These are phyloP conservation scores for Ilyonectria robusta DNA, from an alignment of 2,329 filamentous ascomycete genomes.

Conservation along the genomic window DNA sequence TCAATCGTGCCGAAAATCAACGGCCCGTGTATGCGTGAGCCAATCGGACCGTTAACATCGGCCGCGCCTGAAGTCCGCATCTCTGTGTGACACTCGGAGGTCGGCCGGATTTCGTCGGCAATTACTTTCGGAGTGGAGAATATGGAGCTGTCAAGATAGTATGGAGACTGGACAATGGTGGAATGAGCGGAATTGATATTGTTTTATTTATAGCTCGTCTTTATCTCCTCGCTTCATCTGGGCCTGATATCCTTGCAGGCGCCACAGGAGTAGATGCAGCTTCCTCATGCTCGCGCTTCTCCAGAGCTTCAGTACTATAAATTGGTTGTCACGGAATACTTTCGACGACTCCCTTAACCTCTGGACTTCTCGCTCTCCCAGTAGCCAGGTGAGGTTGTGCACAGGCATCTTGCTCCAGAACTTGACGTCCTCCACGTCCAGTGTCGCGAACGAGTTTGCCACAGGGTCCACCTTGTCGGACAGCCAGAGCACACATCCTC, in stretches of 20 bases:
- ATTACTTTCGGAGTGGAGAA: background rate
- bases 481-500: slow-evolving; percentile 63
- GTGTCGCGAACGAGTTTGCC: slow-evolving; percentile 60
- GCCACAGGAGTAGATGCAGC: slow-evolving; percentile 69
- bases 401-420: slow-evolving; percentile 61
- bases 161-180: background rate
- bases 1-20: slow-evolving; percentile 1
- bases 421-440: slow-evolving; percentile 55
- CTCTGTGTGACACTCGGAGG: slow-evolving; percentile 25
- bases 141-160: background rate
- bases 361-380: slow-evolving; percentile 63
- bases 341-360: slow-evolving; percentile 54
- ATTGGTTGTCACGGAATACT: slow-evolving; percentile 54
- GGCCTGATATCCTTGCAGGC: slow-evolving; percentile 68
- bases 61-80: slow-evolving; percentile 1
- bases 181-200: background rate
- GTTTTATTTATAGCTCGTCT: background rate
- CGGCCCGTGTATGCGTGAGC: slow-evolving; percentile 6
- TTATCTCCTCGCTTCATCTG: slow-evolving; percentile 11
- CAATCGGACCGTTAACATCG: slow-evolving; percentile 28
- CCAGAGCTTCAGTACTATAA: slow-evolving; percentile 60
- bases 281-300: slow-evolving; percentile 56
- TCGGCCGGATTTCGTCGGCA: slow-evolving; percentile 12
- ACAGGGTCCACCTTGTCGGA: slow-evolving; percentile 39
- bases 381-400: slow-evolving; percentile 65